Percentiles rank a stretch among this genome's conserved stretches.
Evolutionary conservation across 1,284 basidiomycete genomes (phyloP).

Genomic region (Ganoderma leucocontextum): DNA sequence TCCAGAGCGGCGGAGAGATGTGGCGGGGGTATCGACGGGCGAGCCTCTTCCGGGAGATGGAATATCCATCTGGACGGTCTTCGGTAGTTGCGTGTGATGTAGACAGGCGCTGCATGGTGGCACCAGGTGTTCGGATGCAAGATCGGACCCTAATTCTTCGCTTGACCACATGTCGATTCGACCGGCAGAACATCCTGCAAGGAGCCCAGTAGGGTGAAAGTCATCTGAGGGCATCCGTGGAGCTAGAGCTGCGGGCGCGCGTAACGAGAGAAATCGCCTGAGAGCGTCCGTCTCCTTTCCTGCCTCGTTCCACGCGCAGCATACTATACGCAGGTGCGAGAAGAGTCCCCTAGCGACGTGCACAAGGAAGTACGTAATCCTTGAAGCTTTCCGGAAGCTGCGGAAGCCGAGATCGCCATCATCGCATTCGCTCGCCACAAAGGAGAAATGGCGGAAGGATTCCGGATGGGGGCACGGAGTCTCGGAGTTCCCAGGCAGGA

Average conservation of each 20-base stretch:
- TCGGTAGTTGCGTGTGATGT: background rate
- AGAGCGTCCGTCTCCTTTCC: slow-evolving; percentile 3
- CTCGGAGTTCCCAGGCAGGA: background rate
- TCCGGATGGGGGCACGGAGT: background rate
- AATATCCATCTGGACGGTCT: slow-evolving; percentile 6
- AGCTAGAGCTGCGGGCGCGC: slow-evolving; percentile 22
- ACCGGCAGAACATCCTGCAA: slow-evolving; percentile 13
- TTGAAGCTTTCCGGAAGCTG: slow-evolving; percentile 7
- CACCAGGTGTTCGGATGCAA: background rate
- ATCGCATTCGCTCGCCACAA: slow-evolving; percentile 6
- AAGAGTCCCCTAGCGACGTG: slow-evolving; percentile 21
- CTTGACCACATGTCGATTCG: background rate
- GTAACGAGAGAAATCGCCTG: background rate
- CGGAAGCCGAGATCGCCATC: slow-evolving; percentile 14
- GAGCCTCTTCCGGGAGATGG: slow-evolving; percentile 11
- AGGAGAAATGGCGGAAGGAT: background rate
- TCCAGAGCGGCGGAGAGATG: slow-evolving; percentile 1
- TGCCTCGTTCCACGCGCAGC: slow-evolving; percentile 20
- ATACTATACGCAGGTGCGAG: background rate
- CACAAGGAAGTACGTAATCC: slow-evolving; percentile 15
- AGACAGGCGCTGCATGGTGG: background rate
- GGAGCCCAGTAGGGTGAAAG: slow-evolving; percentile 16
- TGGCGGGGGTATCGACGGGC: background rate
- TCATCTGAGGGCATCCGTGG: slow-evolving; percentile 29
- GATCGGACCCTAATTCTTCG: background rate